Evolutionary conservation across 495 filamentous ascomycete species (phyloP).

Genomic region (Viridothelium virens): DNA sequence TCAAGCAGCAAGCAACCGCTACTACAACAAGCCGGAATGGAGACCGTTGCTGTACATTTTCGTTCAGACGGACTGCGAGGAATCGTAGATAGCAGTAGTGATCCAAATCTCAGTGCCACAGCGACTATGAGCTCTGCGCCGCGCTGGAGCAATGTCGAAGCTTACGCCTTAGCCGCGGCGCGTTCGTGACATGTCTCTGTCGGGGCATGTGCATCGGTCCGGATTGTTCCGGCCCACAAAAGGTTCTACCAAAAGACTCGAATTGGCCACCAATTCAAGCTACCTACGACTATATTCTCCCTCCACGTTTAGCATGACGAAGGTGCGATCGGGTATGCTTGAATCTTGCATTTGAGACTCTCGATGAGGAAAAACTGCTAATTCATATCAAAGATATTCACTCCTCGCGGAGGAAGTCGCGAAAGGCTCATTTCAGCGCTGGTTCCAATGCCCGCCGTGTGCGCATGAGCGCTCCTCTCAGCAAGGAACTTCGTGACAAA

Average conservation of each 20-base stretch:
- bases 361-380: background rate
- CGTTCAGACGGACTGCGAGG: no score
- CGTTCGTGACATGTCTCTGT: no score
- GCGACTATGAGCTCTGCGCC: no score
- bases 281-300: slow-evolving; percentile 18
- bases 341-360: no score
- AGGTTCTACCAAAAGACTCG: background rate
- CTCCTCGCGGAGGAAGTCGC: slow-evolving; percentile 91
- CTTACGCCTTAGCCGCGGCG: no score
- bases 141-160: no score
- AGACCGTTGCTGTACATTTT: no score
- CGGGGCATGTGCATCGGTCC: no score
- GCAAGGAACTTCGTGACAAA: slow-evolving; percentile 93
- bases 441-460: slow-evolving; percentile 83
- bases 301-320: background rate
- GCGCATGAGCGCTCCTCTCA: slow-evolving; percentile 89
- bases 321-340: background rate
- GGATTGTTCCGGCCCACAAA: background rate
- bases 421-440: slow-evolving; percentile 92
- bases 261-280: slow-evolving; percentile 12
- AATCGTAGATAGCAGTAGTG: no score
- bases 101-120: no score
- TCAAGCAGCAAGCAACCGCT: no score
- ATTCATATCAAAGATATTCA: slow-evolving; percentile 46
- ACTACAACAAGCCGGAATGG: no score